phyloP scores from a whole-genome alignment of 352 stramenopile genomes.

The Pythium guiyangense region DNA sequence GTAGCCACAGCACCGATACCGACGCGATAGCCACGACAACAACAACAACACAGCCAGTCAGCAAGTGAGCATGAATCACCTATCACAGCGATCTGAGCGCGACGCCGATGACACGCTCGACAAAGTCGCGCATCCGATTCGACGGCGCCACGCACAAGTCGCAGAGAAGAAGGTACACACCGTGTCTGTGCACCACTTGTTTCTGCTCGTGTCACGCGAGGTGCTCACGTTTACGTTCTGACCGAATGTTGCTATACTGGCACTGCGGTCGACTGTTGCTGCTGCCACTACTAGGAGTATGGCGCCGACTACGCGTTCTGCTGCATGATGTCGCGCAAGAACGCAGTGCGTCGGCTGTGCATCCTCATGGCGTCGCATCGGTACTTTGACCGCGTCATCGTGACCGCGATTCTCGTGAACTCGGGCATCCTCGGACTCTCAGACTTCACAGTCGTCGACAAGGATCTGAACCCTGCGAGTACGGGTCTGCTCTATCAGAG shows the following conservation, averaged over 20 bases:
- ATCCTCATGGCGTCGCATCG: conserved; percentile 43
- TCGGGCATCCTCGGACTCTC: conserved; percentile 84
- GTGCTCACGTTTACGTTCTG: neutral
- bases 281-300: conserved; percentile 18
- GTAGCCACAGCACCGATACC: too few species aligned
- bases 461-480: conserved; percentile 54
- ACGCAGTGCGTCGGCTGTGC: conserved; percentile 44
- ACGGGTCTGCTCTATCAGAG: conserved; percentile 29
- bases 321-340: conserved; percentile 33
- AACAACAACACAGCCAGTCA: too few species aligned
- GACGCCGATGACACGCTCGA: conserved; percentile 2
- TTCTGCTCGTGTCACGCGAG: neutral
- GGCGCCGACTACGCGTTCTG: conserved; percentile 48
- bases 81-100: conserved; percentile 5
- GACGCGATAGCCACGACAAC: too few species aligned
- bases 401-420: conserved; percentile 82
- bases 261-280: neutral
- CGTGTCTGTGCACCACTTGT: too few species aligned
- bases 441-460: conserved; percentile 77
- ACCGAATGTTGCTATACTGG: neutral
- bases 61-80: neutral
- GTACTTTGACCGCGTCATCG: conserved; percentile 85
- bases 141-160: conserved; percentile 9
- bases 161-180: conserved; percentile 14
- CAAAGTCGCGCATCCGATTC: conserved; percentile 1